Evolutionary conservation across 1,284 basidiomycete genomes (phyloP), one percentile per base, ranked within the genome.

Genomic region (Marasmius tenuissimus): DNA sequence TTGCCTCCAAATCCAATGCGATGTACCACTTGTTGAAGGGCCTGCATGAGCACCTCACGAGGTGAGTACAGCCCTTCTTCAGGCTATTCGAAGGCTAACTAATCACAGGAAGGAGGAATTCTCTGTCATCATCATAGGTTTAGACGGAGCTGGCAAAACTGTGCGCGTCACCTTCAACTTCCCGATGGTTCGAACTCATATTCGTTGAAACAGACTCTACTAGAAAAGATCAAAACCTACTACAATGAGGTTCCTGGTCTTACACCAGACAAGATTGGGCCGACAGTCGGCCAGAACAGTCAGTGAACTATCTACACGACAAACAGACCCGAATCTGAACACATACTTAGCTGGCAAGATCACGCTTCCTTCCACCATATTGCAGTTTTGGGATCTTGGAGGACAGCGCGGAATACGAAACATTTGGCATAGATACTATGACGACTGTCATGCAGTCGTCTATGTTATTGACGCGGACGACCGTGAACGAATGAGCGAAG

Each of bases 241-340:
- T 97, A 96, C 73, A 96, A 90, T 69, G 87, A 93, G 39, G 86
- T 85, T 0, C 93, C 93, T 0, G 93, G 93, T 0, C 84, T 96
- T 40, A 80, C 91, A 40, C 88, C 94, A 0, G 91, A 94, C 68
- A 96, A 94, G 77, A 97, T 98, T 69, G 93, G 85, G 0, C 96
- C 96, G 0, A 97, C 96, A 0, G 92, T 98, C 1, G 95, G 95
- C 0, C 95, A 97, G 76, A 97, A 97, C 75, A 96, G 95, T 96
- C 65, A 64, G 85, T 54, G 12, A 34, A 22, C 50, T 14, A 55
- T 33, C 27, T 54, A 27, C 27, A 27, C 22, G 38, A n/a, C n/a
- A 37, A 12, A 37, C 37, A 18, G 50, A 8, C 35, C 52, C 35
- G 52, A 34, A 14, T n/a, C 14, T 54, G 35, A 35, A 37, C 38